Evolutionary conservation across 805 yeast species (phyloP).

Genomic region (Ogataea dorogensis): DNA sequence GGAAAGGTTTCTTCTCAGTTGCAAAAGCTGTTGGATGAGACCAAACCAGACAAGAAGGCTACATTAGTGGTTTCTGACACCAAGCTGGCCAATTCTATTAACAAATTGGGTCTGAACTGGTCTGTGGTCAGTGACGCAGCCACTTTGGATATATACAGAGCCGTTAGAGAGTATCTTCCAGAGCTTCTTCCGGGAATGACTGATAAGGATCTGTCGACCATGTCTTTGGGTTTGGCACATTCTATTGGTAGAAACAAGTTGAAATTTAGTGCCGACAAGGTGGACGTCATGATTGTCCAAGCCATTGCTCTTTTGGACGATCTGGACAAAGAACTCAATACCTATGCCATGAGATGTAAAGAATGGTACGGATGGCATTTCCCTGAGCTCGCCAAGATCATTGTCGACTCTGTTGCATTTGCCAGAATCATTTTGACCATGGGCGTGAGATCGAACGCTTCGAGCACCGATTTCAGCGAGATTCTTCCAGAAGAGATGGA

Average conservation of each 20-base stretch:
- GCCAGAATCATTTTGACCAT: constrained; percentile 90
- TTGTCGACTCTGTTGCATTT: constrained; percentile 92
- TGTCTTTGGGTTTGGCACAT: constrained; percentile 98
- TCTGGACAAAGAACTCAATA: constrained; percentile 94
- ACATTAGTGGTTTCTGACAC: constrained; percentile 91
- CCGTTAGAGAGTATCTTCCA: constrained; percentile 91
- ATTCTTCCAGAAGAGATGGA: constrained; percentile 92
- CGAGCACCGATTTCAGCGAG: constrained; percentile 85
- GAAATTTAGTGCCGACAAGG: constrained; percentile 97
- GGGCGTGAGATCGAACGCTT: constrained; percentile 92
- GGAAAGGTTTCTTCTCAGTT: constrained; percentile 90
- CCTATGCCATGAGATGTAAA: constrained; percentile 98
- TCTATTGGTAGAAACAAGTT: constrained; percentile 98
- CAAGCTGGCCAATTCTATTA: constrained; percentile 93
- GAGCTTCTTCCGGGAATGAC: constrained; percentile 91
- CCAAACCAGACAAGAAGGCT: constrained; percentile 78
- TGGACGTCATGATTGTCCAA: constrained; percentile 98
- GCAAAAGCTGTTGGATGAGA: constrained; percentile 69
- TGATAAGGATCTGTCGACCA: constrained; percentile 80
- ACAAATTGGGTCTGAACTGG: constrained; percentile 86
- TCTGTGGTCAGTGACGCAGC: constrained; percentile 93
- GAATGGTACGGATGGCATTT: constrained; percentile 99
- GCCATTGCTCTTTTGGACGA: constrained; percentile 97
- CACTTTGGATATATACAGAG: constrained; percentile 90
- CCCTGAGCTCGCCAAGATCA: constrained; percentile 98